These are phyloP conservation scores for Leucosporidium creatinivorum DNA, from an alignment of 768 basidiomycete genomes.

Conservation along the genomic window DNA sequence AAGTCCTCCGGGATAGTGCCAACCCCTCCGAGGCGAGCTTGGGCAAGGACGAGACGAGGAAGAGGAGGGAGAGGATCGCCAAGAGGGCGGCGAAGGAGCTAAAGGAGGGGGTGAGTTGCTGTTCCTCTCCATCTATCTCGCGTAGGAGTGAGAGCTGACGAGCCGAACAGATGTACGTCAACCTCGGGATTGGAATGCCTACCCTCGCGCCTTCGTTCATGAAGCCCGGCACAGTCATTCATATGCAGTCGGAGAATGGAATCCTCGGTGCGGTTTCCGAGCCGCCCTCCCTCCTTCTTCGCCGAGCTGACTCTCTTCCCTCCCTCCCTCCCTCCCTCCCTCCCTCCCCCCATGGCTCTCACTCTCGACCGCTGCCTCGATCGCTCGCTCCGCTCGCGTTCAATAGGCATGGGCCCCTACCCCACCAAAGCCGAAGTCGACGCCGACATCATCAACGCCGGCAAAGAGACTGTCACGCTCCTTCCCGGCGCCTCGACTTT, in stretches of 20 bases:
- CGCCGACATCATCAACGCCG: conserved; percentile 81
- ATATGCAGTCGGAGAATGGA: conserved; percentile 46
- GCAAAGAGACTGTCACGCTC: conserved; percentile 88
- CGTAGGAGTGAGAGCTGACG: not conserved
- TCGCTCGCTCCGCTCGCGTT: not conserved
- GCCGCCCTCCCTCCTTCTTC: no score
- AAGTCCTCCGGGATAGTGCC: conserved; percentile 44
- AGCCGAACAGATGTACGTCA: conserved; percentile 39
- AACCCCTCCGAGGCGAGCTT: conserved; percentile 12
- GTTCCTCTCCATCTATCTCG: no score
- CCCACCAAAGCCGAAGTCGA: conserved; percentile 44
- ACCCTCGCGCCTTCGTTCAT: conserved; percentile 43
- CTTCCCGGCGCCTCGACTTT: conserved; percentile 87
- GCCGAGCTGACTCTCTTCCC: not conserved
- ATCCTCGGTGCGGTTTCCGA: conserved; percentile 37
- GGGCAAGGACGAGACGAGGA: conserved; percentile 39
- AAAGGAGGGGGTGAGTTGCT: conserved; percentile 50
- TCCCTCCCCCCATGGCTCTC: no score
- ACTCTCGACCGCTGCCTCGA: no score
- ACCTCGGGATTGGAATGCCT: conserved; percentile 46
- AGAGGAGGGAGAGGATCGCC: conserved; percentile 59
- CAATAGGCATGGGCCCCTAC: conserved; percentile 43
- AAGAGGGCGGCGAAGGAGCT: conserved; percentile 82
- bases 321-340: not conserved
- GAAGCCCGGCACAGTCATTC: conserved; percentile 43